Percentiles rank a stretch among this genome's conserved stretches.
These are phyloP conservation scores for Aspergillus avenaceus DNA, from an alignment of 495 filamentous ascomycete genomes.

Conservation along the genomic window DNA sequence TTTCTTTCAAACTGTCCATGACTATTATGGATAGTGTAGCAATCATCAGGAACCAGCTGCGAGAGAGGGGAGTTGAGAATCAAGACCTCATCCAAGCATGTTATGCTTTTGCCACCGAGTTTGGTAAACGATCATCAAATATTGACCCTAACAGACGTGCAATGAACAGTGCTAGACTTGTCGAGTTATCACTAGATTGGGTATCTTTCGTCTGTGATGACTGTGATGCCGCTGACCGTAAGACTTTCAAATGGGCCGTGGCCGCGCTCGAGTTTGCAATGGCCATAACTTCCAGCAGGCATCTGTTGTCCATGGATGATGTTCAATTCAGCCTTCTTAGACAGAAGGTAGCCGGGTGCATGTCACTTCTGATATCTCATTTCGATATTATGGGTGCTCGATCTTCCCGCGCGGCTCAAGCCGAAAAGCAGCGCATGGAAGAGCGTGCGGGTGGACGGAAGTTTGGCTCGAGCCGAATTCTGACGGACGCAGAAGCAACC, in stretches of 20 bases:
- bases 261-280: slow-evolving; percentile 93
- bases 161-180: slow-evolving; percentile 95
- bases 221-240: slow-evolving; percentile 88
- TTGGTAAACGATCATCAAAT: slow-evolving; percentile 86
- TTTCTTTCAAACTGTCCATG: slow-evolving; percentile 94
- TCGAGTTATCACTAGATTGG: slow-evolving; percentile 91
- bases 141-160: slow-evolving; percentile 90
- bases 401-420: slow-evolving; percentile 86
- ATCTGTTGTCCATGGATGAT: slow-evolving; percentile 82
- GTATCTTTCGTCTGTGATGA: slow-evolving; percentile 97
- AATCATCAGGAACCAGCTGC: slow-evolving; percentile 72
- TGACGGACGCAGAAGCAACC: slow-evolving; percentile 81
- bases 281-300: slow-evolving; percentile 89
- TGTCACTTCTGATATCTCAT: slow-evolving; percentile 95
- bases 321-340: slow-evolving; percentile 77
- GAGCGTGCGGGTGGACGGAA: slow-evolving; percentile 74
- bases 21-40: slow-evolving; percentile 99
- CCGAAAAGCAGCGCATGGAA: slow-evolving; percentile 74
- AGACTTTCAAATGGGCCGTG: slow-evolving; percentile 96
- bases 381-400: slow-evolving; percentile 98
- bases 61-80: slow-evolving; percentile 74
- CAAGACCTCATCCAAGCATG: slow-evolving; percentile 98
- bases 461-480: slow-evolving; percentile 68
- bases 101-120: slow-evolving; percentile 97
- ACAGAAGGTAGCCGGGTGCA: slow-evolving; percentile 90